Percentiles rank a stretch among this genome's conserved stretches.
Evolutionary conservation across 2,329 filamentous ascomycete species (phyloP).

Genomic region (Mariannaea sp.): DNA sequence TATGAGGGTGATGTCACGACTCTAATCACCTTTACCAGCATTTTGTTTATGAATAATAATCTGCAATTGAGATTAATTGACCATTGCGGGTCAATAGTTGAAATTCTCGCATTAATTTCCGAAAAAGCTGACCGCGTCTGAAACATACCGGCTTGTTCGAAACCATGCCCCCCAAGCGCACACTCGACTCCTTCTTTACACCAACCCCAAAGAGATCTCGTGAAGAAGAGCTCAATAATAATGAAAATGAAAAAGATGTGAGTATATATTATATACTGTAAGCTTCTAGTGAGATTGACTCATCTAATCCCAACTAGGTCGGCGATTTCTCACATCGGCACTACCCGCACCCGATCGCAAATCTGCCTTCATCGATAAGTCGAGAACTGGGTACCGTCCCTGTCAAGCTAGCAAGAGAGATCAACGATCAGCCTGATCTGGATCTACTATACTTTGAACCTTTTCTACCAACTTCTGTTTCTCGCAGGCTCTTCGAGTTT

Average conservation of each 20-base stretch:
- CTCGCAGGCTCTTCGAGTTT: constrained; percentile 69
- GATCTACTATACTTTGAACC: constrained; percentile 78
- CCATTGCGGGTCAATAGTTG: background rate
- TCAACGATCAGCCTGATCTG: constrained; percentile 71
- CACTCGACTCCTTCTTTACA: constrained; percentile 70
- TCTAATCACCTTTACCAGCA: background rate
- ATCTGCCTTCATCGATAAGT: constrained; percentile 47
- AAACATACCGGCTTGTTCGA: background rate
- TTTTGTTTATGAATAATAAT: background rate
- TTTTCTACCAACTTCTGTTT: constrained; percentile 63
- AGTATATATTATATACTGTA: background rate
- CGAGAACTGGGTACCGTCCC: constrained; percentile 52
- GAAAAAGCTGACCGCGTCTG: background rate
- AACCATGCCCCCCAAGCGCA: constrained; percentile 50
- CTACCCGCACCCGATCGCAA: constrained; percentile 57
- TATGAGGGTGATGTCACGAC: constrained; percentile 30
- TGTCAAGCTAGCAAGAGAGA: constrained; percentile 55
- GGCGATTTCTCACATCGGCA: constrained; percentile 47
- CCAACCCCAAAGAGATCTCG: constrained; percentile 34
- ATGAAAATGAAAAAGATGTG: constrained; percentile 8
- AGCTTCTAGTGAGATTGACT: background rate
- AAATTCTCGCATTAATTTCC: background rate
- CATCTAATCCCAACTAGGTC: constrained; percentile 25
- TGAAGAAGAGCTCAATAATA: constrained; percentile 11
- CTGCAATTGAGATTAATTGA: background rate